Base-by-base conservation (phyloP, 352 stramenopile genomes). In the Pilasporangium apinafurcum region DNA sequence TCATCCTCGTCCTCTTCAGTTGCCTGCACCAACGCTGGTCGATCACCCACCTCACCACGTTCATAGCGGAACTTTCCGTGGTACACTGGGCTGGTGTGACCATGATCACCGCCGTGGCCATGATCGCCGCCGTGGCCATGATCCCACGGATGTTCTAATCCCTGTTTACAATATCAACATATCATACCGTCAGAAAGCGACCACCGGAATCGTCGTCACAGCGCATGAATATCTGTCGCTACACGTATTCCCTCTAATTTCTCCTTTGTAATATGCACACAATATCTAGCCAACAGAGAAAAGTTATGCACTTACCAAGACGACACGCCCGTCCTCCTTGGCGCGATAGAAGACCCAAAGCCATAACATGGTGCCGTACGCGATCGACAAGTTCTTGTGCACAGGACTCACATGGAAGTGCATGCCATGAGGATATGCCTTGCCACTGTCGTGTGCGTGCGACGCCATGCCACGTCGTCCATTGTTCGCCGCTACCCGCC, bases 351-450 rank as follows among this genome's bases (percentile, higher is more conserved):
- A 95, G 56, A 95, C 60, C 84, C 84, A 95, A 43, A 95, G 72
- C 84, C 84, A 95, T 31, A 89, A 74, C 71, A 95, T 85, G 26
- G 77, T 91, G 64, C 81, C 82, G 57, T 95, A 91, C n/a, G 77
- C 79, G 44, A 87, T 59, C 37, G 59, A 83, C 37, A 92, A 57
- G 61, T 91, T 87, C 67, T 92, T 93, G 76, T 95, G 79, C 50
- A 90, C 68, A 16, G 77, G 69, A 57, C 69, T 86, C 46, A 95
- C 83, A 51, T 95, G 83, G 60, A 92, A 92, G 63, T 92, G 81
- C 81, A 92, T 92, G 24, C 79, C 81, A 59, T 86, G 78, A 6
- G 81, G 78, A 50, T 90, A 92, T 46, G 66, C 60, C 50, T 82
- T 73, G 31, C 50, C 67, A 37, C 73, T 48, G 29, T 48, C 60